A percentile compares a stretch with the other conserved stretches of the same genome.
phyloP scores from a whole-genome alignment of 2,329 filamentous ascomycete species.

The Trichoderma aggressivum region DNA sequence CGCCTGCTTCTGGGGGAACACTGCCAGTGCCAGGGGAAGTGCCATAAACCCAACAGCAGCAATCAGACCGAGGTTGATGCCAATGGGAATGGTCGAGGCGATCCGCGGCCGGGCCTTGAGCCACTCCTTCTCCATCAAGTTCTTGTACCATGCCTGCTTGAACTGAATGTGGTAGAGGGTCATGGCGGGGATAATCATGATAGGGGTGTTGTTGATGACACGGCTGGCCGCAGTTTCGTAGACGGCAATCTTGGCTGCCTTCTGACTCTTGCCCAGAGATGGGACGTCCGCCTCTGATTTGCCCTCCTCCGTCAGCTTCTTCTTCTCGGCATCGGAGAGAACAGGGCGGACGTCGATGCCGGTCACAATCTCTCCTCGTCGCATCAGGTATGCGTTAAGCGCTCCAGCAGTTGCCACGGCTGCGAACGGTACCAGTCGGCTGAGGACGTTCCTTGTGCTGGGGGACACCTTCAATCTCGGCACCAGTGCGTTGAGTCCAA shows the following conservation, averaged over 20 bases:
- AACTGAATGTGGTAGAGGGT: slow-evolving; percentile 77
- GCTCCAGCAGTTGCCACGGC: slow-evolving; percentile 89
- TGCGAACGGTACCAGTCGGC: slow-evolving; percentile 90
- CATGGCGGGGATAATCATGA: slow-evolving; percentile 94
- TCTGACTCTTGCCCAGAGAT: slow-evolving; percentile 80
- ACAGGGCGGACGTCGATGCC: slow-evolving; percentile 93
- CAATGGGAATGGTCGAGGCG: slow-evolving; percentile 53
- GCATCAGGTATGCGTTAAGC: slow-evolving; percentile 97
- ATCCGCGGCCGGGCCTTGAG: slow-evolving; percentile 71
- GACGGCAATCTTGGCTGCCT: slow-evolving; percentile 84
- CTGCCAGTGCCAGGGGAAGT: slow-evolving; percentile 81
- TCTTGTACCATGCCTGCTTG: slow-evolving; percentile 39
- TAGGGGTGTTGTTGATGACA: slow-evolving; percentile 89
- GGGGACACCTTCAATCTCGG: slow-evolving; percentile 79
- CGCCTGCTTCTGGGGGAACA: slow-evolving; percentile 87
- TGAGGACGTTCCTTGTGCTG: slow-evolving; percentile 70
- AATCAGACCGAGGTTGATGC: slow-evolving; percentile 84
- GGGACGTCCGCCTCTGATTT: slow-evolving; percentile 61
- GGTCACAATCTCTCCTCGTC: slow-evolving; percentile 86
- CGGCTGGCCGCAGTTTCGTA: slow-evolving; percentile 88
- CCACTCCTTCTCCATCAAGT: slow-evolving; percentile 64
- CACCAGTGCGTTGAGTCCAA: slow-evolving; percentile 87
- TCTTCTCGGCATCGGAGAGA: slow-evolving; percentile 66
- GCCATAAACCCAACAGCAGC: slow-evolving; percentile 83
- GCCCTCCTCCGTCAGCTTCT: slow-evolving; percentile 52